A percentile compares a stretch with the other conserved stretches of the same genome.
phyloP scores from a whole-genome alignment of 306 rosid species.

The Aeschynomene evenia region DNA sequence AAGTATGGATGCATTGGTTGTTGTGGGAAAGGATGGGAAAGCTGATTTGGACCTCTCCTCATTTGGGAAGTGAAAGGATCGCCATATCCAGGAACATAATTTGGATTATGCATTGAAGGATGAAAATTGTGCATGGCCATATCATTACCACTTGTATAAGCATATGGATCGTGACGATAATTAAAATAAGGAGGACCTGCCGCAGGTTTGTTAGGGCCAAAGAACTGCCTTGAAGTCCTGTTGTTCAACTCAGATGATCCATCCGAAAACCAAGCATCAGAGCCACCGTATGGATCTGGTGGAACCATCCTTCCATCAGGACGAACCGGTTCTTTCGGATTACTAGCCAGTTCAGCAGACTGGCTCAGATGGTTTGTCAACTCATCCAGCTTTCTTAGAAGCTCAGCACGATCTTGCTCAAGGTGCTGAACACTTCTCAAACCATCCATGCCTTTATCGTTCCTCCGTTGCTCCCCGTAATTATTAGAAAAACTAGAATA shows the following conservation, averaged over 20 bases:
- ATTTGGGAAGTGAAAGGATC: constrained; percentile 65
- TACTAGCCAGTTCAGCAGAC: constrained; percentile 61
- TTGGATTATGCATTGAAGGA: constrained; percentile 61
- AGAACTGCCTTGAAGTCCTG: constrained; percentile 50
- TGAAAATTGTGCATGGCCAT: constrained; percentile 45
- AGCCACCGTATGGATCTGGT: constrained; percentile 55
- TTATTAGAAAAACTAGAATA: constrained; percentile 41
- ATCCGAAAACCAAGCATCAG: constrained; percentile 52
- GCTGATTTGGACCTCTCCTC: constrained; percentile 50
- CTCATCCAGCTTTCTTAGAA: constrained; percentile 89
- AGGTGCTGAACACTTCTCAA: constrained; percentile 53
- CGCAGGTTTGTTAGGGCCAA: constrained; percentile 51
- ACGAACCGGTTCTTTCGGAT: constrained; percentile 54
- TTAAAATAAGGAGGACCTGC: constrained; percentile 55
- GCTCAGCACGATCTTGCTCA: constrained; percentile 86
- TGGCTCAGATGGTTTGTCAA: constrained; percentile 71
- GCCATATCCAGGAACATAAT: constrained; percentile 55
- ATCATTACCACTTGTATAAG: constrained; percentile 60
- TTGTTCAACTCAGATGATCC: constrained; percentile 49
- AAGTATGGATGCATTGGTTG: constrained; percentile 65
- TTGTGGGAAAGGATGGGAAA: constrained; percentile 49
- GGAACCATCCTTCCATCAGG: constrained; percentile 50
- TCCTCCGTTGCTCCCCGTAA: constrained; percentile 53
- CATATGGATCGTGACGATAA: constrained; percentile 56
- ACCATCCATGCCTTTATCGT: constrained; percentile 47